Conservation (phyloP, 2,329 filamentous ascomycete species). For the Sporothrix brunneoviolacea region DNA sequence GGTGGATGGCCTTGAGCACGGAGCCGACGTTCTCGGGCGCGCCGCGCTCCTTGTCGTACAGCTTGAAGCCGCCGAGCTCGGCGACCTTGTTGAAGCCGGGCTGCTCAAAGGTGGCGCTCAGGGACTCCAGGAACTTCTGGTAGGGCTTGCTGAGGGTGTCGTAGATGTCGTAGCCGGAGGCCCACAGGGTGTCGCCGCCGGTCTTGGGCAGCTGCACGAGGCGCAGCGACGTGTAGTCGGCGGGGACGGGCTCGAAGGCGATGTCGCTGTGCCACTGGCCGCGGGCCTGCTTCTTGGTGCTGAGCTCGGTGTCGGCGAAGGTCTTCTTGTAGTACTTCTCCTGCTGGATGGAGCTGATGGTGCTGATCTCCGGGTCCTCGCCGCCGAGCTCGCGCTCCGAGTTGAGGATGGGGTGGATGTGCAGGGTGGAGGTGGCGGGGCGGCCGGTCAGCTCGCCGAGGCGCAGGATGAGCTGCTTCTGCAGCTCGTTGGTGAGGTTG, state of each 20-base stretch:
- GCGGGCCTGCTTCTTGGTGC: constrained; percentile 16
- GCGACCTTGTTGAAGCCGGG: constrained; percentile 45
- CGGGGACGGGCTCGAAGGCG: constrained; percentile 43
- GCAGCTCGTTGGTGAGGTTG: constrained; percentile 49
- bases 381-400: constrained; percentile 45
- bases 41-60: constrained; percentile 41
- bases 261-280: constrained; percentile 45
- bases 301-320: constrained; percentile 20
- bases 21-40: constrained; percentile 45
- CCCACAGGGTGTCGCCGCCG: constrained; percentile 35
- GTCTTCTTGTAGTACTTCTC: constrained; percentile 32
- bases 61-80: constrained; percentile 34
- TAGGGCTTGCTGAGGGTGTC: constrained; percentile 42
- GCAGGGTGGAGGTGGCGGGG: constrained; percentile 49
- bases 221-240: constrained; percentile 48
- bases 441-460: constrained; percentile 55
- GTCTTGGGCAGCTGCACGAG: constrained; percentile 24
- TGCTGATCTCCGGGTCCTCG: constrained; percentile 49
- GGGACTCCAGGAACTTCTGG: constrained; percentile 48
- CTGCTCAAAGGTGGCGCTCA: constrained; percentile 49
- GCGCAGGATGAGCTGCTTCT: constrained; percentile 52
- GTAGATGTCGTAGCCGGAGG: constrained; percentile 40
- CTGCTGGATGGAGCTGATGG: constrained; percentile 47
- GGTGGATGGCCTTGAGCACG: constrained; percentile 43
- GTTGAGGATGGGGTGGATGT: constrained; percentile 55